These are phyloP conservation scores for Mycena maculata DNA, from an alignment of 768 basidiomycete genomes.

Conservation along the genomic window DNA sequence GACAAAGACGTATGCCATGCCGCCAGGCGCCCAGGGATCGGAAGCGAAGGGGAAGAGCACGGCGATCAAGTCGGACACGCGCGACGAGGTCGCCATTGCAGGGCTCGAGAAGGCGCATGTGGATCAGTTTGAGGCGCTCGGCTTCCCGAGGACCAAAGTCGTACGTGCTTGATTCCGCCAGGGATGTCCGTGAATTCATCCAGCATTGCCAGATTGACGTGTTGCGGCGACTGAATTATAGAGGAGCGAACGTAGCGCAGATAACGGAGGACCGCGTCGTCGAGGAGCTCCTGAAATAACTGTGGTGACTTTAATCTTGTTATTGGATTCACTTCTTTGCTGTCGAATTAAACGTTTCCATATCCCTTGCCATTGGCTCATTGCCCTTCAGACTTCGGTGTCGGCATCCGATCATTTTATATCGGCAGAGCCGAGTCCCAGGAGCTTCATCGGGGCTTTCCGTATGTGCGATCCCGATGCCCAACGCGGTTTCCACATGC, in stretches of 20 bases:
- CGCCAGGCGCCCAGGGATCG: conserved; percentile 61
- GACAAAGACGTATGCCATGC: conserved; percentile 91
- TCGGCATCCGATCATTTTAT: too few relatives aligned
- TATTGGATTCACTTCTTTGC: neutral
- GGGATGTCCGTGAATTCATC: neutral
- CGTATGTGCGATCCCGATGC: too few relatives aligned
- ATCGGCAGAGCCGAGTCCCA: neutral
- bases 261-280: conserved; percentile 87
- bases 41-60: conserved; percentile 55
- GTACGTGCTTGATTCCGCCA: conserved; percentile 53
- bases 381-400: neutral
- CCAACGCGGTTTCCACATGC: too few relatives aligned
- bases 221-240: conserved; percentile 89
- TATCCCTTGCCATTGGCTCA: neutral
- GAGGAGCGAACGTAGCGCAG: conserved; percentile 81
- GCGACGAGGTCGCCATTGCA: conserved; percentile 78
- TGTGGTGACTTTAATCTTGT: neutral
- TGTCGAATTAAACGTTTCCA: neutral
- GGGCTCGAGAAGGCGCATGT: conserved; percentile 89
- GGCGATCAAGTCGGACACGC: conserved; percentile 62
- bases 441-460: too few relatives aligned
- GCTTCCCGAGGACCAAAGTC: conserved; percentile 86
- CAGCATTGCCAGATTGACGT: conserved; percentile 75
- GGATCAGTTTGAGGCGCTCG: conserved; percentile 83
- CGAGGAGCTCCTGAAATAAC: conserved; percentile 82